These are phyloP conservation scores for Penicillium simplicissimum DNA, from an alignment of 495 filamentous ascomycete genomes.

Conservation along the genomic window DNA sequence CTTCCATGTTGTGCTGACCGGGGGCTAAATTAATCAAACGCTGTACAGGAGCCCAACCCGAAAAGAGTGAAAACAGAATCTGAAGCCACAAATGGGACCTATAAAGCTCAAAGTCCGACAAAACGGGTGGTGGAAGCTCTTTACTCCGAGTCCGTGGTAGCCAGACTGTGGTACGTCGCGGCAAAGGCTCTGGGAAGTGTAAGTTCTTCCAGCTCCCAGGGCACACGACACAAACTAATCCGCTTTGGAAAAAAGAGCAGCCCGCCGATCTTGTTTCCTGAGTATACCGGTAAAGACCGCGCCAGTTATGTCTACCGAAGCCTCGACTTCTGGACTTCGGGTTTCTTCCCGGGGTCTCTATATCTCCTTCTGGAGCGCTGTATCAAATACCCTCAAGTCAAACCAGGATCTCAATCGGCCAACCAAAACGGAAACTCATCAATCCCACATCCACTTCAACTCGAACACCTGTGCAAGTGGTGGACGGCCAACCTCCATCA, in stretches of 20 bases:
- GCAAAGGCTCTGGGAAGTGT: constrained; percentile 17
- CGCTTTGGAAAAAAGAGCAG: background rate
- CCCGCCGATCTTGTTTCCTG: constrained; percentile 28
- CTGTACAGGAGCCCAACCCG: background rate
- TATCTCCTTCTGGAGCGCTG: constrained; percentile 35
- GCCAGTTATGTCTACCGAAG: constrained; percentile 33
- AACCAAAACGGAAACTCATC: background rate
- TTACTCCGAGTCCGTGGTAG: constrained; percentile 28
- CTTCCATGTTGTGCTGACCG: background rate
- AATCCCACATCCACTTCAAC: constrained; percentile 20
- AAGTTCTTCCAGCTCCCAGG: background rate
- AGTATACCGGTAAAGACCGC: constrained; percentile 30
- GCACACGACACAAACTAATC: background rate
- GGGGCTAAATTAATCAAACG: background rate
- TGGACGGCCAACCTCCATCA: constrained; percentile 39
- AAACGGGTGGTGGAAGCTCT: constrained; percentile 15
- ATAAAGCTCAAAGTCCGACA: background rate
- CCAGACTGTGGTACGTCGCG: constrained; percentile 39
- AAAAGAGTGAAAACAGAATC: constrained; percentile 7
- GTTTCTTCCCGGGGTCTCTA: constrained; percentile 42
- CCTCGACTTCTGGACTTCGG: constrained; percentile 39
- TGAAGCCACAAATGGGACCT: background rate
- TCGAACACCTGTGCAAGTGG: constrained; percentile 35
- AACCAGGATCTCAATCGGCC: background rate
- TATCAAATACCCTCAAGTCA: constrained; percentile 10